Percentiles rank a stretch among this genome's conserved stretches.
phyloP scores from a whole-genome alignment of 306 rosid genomes.

The Medicago ruthenica region DNA sequence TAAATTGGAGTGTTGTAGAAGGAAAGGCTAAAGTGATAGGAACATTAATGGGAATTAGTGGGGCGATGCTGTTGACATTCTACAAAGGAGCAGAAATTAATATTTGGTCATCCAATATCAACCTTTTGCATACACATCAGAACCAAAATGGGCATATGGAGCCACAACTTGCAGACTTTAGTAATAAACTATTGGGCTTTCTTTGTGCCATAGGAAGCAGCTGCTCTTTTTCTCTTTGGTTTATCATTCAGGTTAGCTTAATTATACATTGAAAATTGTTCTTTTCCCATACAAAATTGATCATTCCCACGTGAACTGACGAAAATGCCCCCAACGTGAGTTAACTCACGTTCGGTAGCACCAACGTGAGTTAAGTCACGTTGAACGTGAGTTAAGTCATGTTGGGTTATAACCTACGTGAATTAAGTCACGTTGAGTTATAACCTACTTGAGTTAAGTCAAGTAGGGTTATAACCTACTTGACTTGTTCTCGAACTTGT shows the following conservation, averaged over 20 bases:
- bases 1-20: conserved; percentile 36
- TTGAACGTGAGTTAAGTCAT: no score
- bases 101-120: conserved; percentile 40
- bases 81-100: conserved; percentile 53
- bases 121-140: conserved; percentile 45
- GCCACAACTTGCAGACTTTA: neutral
- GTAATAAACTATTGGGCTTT: conserved; percentile 26
- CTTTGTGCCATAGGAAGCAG: conserved; percentile 40
- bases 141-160: conserved; percentile 22
- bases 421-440: no score
- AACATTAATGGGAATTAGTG: conserved; percentile 48
- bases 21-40: conserved; percentile 62
- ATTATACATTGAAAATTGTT: no score
- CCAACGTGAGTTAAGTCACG: no score
- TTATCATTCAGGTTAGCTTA: conserved; percentile 49
- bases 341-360: no score
- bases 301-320: no score
- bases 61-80: conserved; percentile 59
- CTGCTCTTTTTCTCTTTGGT: conserved; percentile 48
- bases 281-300: no score
- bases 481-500: no score
- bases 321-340: no score
- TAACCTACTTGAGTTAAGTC: no score
- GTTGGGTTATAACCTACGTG: no score
- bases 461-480: no score